Evolutionary conservation across 148 eudicot species (phyloP), one percentile per base, ranked within the genome.

Genomic region (Chenopodium album): DNA sequence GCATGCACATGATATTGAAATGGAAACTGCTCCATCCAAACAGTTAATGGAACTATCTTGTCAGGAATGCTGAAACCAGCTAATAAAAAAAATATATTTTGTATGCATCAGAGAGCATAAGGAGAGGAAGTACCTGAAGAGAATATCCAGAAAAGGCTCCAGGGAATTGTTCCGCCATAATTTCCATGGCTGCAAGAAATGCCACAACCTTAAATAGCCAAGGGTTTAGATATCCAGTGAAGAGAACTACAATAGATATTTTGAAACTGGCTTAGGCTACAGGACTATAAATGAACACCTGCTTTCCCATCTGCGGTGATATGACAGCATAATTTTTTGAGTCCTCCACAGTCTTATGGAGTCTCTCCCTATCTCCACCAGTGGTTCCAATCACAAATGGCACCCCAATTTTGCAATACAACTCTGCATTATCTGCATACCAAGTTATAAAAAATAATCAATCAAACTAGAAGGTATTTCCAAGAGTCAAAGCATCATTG

Each of bases 381-480:
- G 98, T 95, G 75, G 98, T 95, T 82, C 97, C 98, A 90, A 95
- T 92, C 37, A 95, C 98, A 92, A 95, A 95, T n/a, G 98, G 97
- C 71, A 95, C 96, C 69, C 98, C 98, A 62, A 92, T 86, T 88
- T 91, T 95, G 91, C 90, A 89, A 82, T 95, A 95, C 82, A 95
- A 54, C 74, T 91, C 96, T 41, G 96, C 97, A 82, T 95, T 95
- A 46, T 89, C 98, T 95, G 89, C 85, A 84, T 4, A 79, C 74
- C 41, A 48, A 48, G 19, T 34, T 26, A 75, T 4, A 14, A 26
- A 14, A 48, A 62, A 77, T 34, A 22, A 74, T 84, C 52, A 79
- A 50, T n/a, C 73, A 6, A 9, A 66, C 12, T 22, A 65, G 44
- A 73, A 46, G 59, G 41, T 28, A n/a, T 29, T 9, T 29, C 67